Evolutionary conservation across 2,329 filamentous ascomycete species (phyloP).

Genomic region (Calonectria hawksworthii): DNA sequence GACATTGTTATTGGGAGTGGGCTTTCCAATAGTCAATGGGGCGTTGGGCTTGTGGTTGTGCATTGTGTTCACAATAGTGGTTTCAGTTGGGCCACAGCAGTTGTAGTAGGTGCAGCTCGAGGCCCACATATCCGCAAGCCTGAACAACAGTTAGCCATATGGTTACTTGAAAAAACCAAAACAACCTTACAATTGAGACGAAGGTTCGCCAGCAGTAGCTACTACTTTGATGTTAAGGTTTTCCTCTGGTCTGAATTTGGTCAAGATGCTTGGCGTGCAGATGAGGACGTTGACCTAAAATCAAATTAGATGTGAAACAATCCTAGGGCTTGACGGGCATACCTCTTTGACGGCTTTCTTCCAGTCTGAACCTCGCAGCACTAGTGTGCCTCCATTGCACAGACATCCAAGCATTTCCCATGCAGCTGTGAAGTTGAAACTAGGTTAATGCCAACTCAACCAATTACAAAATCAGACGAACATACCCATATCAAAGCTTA

Average conservation of each 20-base stretch:
- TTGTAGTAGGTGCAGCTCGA: slow-evolving; percentile 64
- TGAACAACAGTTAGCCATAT: slow-evolving; percentile 1
- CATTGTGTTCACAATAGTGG: slow-evolving; percentile 71
- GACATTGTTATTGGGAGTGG: slow-evolving; percentile 69
- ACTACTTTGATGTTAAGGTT: slow-evolving; percentile 66
- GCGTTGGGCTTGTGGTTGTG: slow-evolving; percentile 54
- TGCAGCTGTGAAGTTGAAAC: slow-evolving; percentile 56
- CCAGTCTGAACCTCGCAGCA: slow-evolving; percentile 66
- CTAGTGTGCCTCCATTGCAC: slow-evolving; percentile 69
- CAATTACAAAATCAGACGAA: slow-evolving; percentile 14
- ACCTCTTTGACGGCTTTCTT: slow-evolving; percentile 60
- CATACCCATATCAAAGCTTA: slow-evolving; percentile 74
- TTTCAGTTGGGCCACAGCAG: slow-evolving; percentile 72
- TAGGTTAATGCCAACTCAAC: background rate
- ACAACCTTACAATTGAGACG: slow-evolving; percentile 55
- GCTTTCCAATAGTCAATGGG: slow-evolving; percentile 66
- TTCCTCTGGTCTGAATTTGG: slow-evolving; percentile 60
- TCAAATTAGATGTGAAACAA: background rate
- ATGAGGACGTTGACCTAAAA: slow-evolving; percentile 66
- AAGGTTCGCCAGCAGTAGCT: slow-evolving; percentile 69
- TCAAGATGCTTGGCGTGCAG: slow-evolving; percentile 67
- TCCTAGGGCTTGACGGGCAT: background rate
- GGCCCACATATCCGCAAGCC: slow-evolving; percentile 68
- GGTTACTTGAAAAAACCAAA: rapidly evolving
- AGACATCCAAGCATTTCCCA: slow-evolving; percentile 71